A percentile compares a stretch with the other conserved stretches of the same genome.
phyloP scores from a whole-genome alignment of 148 eudicot genomes.

The Talinum fruticosum region DNA sequence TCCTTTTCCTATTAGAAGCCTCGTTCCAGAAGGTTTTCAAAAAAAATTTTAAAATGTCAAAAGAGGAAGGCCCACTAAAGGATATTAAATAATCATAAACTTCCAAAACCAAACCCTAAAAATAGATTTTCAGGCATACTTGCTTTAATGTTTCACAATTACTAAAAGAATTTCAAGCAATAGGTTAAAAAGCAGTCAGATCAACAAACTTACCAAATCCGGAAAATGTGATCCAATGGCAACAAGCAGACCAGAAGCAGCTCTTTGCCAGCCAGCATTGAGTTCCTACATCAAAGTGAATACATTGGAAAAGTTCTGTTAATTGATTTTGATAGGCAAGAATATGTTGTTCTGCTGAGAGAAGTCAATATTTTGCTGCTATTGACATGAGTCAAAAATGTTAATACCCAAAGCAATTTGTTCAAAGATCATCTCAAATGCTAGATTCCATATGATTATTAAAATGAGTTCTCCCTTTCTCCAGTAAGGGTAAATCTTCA shows the following conservation, averaged over 20 bases:
- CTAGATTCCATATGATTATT: background rate
- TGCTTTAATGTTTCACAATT: background rate
- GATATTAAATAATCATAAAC: background rate
- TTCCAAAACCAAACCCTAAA: background rate
- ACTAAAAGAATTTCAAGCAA: background rate
- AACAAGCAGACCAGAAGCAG: constrained; percentile 86
- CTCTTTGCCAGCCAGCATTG: constrained; percentile 93
- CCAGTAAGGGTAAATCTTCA: background rate
- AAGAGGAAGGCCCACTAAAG: background rate
- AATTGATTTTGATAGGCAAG: background rate
- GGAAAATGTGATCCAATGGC: constrained; percentile 93
- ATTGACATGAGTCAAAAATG: background rate
- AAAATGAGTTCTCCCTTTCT: background rate
- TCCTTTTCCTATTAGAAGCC: background rate
- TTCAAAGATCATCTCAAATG: background rate
- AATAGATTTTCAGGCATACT: background rate
- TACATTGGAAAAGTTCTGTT: background rate
- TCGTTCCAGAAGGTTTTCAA: background rate
- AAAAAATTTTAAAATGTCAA: too few relatives aligned
- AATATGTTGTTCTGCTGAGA: too few relatives aligned
- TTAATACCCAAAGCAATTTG: background rate
- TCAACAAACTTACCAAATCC: constrained; percentile 62
- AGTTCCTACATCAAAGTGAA: constrained; percentile 54
- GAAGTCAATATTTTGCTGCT: background rate
- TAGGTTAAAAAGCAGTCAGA: constrained; percentile 12